These are phyloP conservation scores for Venturia effusa DNA, from an alignment of 2,329 filamentous ascomycete species.

Conservation along the genomic window DNA sequence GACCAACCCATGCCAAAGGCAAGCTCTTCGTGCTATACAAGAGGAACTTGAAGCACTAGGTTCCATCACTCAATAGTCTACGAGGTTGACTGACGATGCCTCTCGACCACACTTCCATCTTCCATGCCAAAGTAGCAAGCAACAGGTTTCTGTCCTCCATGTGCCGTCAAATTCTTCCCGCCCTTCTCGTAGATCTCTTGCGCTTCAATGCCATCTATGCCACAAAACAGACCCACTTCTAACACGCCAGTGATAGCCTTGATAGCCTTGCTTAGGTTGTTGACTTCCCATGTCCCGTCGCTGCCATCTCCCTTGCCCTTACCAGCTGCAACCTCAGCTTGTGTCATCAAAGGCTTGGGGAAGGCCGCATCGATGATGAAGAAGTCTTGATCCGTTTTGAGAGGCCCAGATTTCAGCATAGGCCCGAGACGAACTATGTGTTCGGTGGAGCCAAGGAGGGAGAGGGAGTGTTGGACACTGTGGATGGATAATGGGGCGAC, in stretches of 20 bases:
- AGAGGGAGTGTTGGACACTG: constrained; percentile 63
- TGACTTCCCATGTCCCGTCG: constrained; percentile 69
- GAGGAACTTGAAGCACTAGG: too few relatives aligned
- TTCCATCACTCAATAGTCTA: not conserved
- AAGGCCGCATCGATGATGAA: constrained; percentile 93
- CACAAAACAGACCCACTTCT: constrained; percentile 85
- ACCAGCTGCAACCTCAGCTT: constrained; percentile 39
- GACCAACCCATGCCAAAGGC: not conserved
- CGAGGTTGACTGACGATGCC: not conserved
- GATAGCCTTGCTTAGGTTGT: constrained; percentile 60
- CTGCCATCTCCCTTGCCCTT: constrained; percentile 41
- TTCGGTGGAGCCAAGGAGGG: constrained; percentile 58
- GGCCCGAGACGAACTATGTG: constrained; percentile 63
- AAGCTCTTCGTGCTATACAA: not conserved
- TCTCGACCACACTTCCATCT: constrained; percentile 30
- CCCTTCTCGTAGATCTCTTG: constrained; percentile 31
- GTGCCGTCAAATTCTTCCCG: constrained; percentile 16
- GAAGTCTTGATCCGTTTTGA: constrained; percentile 77
- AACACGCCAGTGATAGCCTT: constrained; percentile 78
- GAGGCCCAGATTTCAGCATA: constrained; percentile 68
- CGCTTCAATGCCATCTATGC: constrained; percentile 63
- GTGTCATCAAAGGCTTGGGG: constrained; percentile 52
- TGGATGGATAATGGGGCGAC: constrained; percentile 76
- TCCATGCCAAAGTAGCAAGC: constrained; percentile 93
- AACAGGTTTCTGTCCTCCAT: constrained; percentile 78